Evolutionary conservation across 208 protist genomes (phyloP).

Genomic region (Leishmania martiniquensis): DNA sequence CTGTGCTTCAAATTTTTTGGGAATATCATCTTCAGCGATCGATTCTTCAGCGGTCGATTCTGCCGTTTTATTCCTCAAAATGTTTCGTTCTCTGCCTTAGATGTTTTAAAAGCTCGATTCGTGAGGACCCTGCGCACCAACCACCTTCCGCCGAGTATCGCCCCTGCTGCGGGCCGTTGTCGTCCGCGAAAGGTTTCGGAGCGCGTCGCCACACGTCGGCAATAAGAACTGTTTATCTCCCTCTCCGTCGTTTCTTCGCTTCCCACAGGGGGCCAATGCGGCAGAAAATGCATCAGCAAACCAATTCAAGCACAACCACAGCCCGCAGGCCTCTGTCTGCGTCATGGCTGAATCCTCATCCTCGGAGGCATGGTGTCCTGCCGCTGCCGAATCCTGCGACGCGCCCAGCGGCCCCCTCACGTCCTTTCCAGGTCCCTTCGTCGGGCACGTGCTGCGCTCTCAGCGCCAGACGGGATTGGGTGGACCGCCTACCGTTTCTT

Average conservation of each 20-base stretch:
- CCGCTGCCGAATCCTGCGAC: background rate
- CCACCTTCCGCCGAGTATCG: too few relatives aligned
- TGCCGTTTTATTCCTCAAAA: background rate
- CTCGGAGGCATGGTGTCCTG: background rate
- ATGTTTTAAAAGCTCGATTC: too few relatives aligned
- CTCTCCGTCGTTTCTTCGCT: background rate
- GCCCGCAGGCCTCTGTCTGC: background rate
- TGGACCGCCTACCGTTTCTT: background rate
- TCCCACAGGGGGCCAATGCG: background rate
- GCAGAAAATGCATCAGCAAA: background rate
- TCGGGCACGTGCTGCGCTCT: background rate
- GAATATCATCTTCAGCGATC: background rate
- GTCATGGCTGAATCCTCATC: background rate
- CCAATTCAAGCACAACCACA: background rate
- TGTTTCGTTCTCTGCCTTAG: too few relatives aligned
- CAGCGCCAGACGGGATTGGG: background rate
- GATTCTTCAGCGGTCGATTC: background rate
- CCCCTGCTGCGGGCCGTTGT: background rate
- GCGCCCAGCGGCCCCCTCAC: background rate
- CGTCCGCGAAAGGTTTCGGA: background rate
- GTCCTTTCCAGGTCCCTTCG: background rate
- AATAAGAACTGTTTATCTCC: background rate
- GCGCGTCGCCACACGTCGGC: background rate
- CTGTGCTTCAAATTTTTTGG: background rate
- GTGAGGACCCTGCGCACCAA: too few relatives aligned